phyloP scores from a whole-genome alignment of 106 monocot genomes.

The Dendrobium officinale region DNA sequence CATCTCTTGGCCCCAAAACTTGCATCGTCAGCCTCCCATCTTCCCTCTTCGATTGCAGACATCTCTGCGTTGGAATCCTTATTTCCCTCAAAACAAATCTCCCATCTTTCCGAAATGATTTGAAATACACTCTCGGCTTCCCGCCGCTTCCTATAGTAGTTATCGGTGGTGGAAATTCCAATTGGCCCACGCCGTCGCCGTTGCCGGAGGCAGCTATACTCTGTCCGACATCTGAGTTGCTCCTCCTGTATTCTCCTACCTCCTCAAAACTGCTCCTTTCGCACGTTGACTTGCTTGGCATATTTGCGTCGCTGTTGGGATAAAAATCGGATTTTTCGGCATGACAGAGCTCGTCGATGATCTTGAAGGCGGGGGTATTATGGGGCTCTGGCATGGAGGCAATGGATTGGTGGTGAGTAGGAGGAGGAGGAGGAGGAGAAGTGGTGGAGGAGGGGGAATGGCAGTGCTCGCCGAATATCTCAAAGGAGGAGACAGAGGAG shows the following conservation, averaged over 20 bases:
- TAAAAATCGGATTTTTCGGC: background rate
- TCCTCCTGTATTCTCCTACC: constrained; percentile 11
- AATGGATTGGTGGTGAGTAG: constrained; percentile 7
- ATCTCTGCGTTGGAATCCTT: constrained; percentile 25
- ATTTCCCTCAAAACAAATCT: constrained; percentile 41
- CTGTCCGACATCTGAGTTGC: constrained; percentile 13
- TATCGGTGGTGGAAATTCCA: constrained; percentile 46
- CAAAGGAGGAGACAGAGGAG: constrained; percentile 10
- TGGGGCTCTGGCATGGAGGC: background rate
- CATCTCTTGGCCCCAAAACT: constrained; percentile 4
- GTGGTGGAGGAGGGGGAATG: constrained; percentile 4
- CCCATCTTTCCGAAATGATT: constrained; percentile 21
- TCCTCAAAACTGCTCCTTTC: background rate
- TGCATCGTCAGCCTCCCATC: constrained; percentile 37
- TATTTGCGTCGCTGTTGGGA: background rate
- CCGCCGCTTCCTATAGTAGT: constrained; percentile 31
- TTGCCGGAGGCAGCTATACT: background rate
- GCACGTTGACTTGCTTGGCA: background rate
- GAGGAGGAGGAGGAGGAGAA: background rate
- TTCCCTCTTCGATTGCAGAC: constrained; percentile 25
- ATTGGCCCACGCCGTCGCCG: background rate
- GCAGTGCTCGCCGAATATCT: constrained; percentile 23
- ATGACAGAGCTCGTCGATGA: constrained; percentile 28
- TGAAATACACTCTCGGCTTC: constrained; percentile 33
- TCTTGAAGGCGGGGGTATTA: constrained; percentile 14